Evolutionary conservation across 163 green algal species (phyloP), one percentile per base, ranked within the genome.

Genomic region (Chlamydomonas reinhardtii): DNA sequence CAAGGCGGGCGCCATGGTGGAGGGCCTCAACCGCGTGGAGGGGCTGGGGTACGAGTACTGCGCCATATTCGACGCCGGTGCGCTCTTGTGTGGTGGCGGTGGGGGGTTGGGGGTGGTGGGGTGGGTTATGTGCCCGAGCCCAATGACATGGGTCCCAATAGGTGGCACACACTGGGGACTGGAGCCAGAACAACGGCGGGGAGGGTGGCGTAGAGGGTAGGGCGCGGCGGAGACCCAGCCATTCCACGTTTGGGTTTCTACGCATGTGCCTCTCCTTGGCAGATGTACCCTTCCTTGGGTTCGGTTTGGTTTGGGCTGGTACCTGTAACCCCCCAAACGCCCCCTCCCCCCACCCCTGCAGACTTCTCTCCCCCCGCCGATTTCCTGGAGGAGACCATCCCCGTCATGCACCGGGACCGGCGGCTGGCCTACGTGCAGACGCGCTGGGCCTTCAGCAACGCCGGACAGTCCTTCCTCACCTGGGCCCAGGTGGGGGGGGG

Each of bases 1-100:
- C 89, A 97, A 97, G 85, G 94, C 94, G 17, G 95, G 95, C 5
- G 94, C 95, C 20, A 96, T 97, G 93, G 90, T 95, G 43, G 94
- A 96, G 59, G 95, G 92, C 25, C 92, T 96, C 77, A 69, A 83
- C 20, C 70, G 89, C 34, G 83, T 93, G 32, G 86, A 89, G 62
- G 89, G 87, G 43, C 88, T 93, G 64, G 90, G 91, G 62, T 96
- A 91, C 82, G 92, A 91, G 68, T 96, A 92, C 73, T 90, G 92
- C 34, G 94, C 94, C 54, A 94, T 98, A 52, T 97, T 97, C 80
- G 95, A 97, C 65, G 95, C 95, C 0, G 95, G 85, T 90, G 61
- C 27, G 84, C 52, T 39, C 6, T 1, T 39, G 73, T 22, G 19
- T 24, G 71, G 19, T 22, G 16, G 35, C 8, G 71, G 71, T 37